Evolutionary conservation across 2,329 filamentous ascomycete genomes (phyloP).

Genomic region (Aureobasidium uvarum): DNA sequence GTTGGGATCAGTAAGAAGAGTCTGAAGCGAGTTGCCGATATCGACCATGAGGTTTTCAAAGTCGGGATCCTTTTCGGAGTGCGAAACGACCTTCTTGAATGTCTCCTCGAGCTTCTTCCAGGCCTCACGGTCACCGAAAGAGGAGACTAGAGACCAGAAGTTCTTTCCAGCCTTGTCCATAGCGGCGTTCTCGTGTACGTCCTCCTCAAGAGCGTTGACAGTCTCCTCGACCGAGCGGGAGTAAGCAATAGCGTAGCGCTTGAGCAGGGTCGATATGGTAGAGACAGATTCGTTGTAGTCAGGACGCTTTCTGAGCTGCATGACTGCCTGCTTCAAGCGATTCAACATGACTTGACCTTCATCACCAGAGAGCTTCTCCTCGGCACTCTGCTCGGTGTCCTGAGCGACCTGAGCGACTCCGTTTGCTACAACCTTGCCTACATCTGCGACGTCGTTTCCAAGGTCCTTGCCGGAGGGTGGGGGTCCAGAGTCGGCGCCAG

Average conservation of each 20-base stretch:
- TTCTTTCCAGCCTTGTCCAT: constrained; percentile 73
- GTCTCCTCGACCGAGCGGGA: constrained; percentile 69
- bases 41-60: constrained; percentile 77
- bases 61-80: constrained; percentile 73
- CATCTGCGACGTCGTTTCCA: constrained; percentile 47
- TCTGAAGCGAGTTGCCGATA: constrained; percentile 70
- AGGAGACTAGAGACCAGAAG: constrained; percentile 76
- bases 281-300: constrained; percentile 88
- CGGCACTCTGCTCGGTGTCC: constrained; percentile 67
- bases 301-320: constrained; percentile 68
- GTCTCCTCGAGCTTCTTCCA: constrained; percentile 73
- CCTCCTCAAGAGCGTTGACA: constrained; percentile 63
- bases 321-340: constrained; percentile 72
- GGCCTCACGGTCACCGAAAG: constrained; percentile 69
- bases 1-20: constrained; percentile 77
- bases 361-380: constrained; percentile 68
- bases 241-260: constrained; percentile 75
- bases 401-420: constrained; percentile 49
- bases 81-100: constrained; percentile 68
- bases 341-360: constrained; percentile 71
- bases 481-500: constrained; percentile 51
- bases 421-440: constrained; percentile 47
- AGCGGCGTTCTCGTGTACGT: constrained; percentile 69
- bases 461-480: constrained; percentile 63
- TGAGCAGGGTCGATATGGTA: constrained; percentile 69